phyloP scores from a whole-genome alignment of 2,329 filamentous ascomycete genomes.

The Beauveria rudraprayagi region DNA sequence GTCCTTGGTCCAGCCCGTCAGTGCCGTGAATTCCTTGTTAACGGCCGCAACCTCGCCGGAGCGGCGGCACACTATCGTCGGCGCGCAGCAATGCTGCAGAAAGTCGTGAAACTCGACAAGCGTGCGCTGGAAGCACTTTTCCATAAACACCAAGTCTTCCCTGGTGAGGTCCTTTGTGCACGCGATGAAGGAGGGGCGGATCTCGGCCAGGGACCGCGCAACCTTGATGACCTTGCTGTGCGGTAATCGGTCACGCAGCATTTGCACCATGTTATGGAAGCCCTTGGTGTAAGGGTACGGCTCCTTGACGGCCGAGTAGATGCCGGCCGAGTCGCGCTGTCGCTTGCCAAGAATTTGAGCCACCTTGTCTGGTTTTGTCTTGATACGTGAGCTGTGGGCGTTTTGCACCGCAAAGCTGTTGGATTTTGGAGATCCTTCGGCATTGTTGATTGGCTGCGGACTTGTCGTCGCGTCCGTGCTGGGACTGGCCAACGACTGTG shows the following conservation, averaged over 20 bases:
- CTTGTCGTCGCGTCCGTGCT: constrained; percentile 57
- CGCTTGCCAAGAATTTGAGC: constrained; percentile 51
- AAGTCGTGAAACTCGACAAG: constrained; percentile 91
- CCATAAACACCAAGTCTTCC: constrained; percentile 92
- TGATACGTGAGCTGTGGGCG: constrained; percentile 28
- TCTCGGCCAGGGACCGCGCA: constrained; percentile 78
- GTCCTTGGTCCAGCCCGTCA: constrained; percentile 91
- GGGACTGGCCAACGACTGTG: constrained; percentile 54
- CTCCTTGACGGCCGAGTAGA: constrained; percentile 83
- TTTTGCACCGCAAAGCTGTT: constrained; percentile 19
- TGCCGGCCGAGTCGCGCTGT: constrained; percentile 66
- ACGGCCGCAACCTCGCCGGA: constrained; percentile 93
- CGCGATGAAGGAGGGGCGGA: constrained; percentile 87
- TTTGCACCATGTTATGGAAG: constrained; percentile 80
- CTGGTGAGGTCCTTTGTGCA: constrained; percentile 82
- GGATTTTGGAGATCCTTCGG: constrained; percentile 44
- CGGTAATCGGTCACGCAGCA: constrained; percentile 71
- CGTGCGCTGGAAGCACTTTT: constrained; percentile 91
- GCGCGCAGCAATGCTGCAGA: constrained; percentile 78
- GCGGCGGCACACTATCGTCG: constrained; percentile 82
- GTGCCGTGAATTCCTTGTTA: constrained; percentile 91
- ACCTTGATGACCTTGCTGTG: constrained; percentile 72
- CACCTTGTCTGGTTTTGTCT: constrained; percentile 34
- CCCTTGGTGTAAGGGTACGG: constrained; percentile 86
- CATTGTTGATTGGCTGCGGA: constrained; percentile 45